Percentiles rank a stretch among this genome's conserved stretches.
phyloP scores from a whole-genome alignment of 768 basidiomycete species.

The Amanita molliuscula region DNA sequence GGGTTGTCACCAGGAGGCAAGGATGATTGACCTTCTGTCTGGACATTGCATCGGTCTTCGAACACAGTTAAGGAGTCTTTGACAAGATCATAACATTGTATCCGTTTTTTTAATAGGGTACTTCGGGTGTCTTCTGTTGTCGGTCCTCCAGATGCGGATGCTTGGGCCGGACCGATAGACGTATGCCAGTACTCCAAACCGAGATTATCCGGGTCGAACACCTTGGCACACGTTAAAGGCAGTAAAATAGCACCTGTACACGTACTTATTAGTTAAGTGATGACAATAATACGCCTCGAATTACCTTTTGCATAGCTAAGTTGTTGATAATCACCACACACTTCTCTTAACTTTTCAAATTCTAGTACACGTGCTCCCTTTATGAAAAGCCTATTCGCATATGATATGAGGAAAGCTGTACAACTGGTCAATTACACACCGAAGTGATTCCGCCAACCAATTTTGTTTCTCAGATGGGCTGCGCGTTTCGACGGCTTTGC shows the following conservation, averaged over 20 bases:
- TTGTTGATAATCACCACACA: slow-evolving; percentile 83
- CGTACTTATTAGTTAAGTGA: background rate
- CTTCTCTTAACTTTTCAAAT: slow-evolving; percentile 75
- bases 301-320: slow-evolving; percentile 75
- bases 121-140: slow-evolving; percentile 34
- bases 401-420: slow-evolving; percentile 4
- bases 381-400: slow-evolving; percentile 57
- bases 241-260: slow-evolving; percentile 71
- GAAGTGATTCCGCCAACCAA: slow-evolving; percentile 76
- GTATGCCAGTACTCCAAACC: slow-evolving; percentile 67
- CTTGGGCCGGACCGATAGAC: slow-evolving; percentile 28
- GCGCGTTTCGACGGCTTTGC: slow-evolving; percentile 77
- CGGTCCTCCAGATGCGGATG: slow-evolving; percentile 37
- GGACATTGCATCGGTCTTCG: slow-evolving; percentile 46
- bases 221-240: slow-evolving; percentile 72
- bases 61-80: slow-evolving; percentile 75
- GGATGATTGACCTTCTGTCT: slow-evolving; percentile 11
- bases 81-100: slow-evolving; percentile 73
- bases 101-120: slow-evolving; percentile 21
- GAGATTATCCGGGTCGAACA: slow-evolving; percentile 64
- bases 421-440: slow-evolving; percentile 34
- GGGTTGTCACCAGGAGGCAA: slow-evolving; percentile 35
- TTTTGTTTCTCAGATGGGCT: slow-evolving; percentile 67
- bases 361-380: slow-evolving; percentile 83
- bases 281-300: background rate